phyloP scores from a whole-genome alignment of 495 filamentous ascomycete species.

The Talaromyces trachyspermus region DNA sequence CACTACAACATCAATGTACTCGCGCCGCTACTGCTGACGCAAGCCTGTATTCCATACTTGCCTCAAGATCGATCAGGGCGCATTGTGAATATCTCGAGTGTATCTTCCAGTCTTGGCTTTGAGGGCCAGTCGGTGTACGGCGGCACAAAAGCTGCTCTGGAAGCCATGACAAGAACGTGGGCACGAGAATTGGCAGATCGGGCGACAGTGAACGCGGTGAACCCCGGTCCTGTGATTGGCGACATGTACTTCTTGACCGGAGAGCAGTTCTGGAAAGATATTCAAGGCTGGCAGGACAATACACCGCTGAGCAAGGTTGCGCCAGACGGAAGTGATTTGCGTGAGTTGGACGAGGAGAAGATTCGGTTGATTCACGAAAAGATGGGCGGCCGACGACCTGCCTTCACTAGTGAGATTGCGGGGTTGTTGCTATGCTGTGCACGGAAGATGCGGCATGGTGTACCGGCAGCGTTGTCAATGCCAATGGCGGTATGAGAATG shows the following conservation, averaged over 20 bases:
- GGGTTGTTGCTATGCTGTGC: conserved; percentile 84
- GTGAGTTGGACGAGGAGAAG: conserved; percentile 53
- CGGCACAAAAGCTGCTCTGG: conserved; percentile 81
- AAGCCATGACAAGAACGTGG: conserved; percentile 92
- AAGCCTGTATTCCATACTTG: conserved; percentile 62
- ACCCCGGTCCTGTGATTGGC: conserved; percentile 79
- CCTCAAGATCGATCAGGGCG: conserved; percentile 68
- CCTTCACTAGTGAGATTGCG: conserved; percentile 69
- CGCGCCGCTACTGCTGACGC: conserved; percentile 71
- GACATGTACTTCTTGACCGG: conserved; percentile 61
- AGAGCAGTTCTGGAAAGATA: conserved; percentile 46
- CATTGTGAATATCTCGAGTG: conserved; percentile 70
- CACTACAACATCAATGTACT: conserved; percentile 81
- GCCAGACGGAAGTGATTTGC: conserved; percentile 31
- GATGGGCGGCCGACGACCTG: conserved; percentile 60
- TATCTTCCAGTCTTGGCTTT: conserved; percentile 64
- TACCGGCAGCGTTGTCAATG: conserved; percentile 79
- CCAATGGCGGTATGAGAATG: conserved; percentile 78
- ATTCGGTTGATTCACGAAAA: conserved; percentile 48
- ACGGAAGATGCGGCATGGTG: conserved; percentile 65
- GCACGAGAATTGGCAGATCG: conserved; percentile 69
- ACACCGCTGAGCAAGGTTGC: conserved; percentile 55
- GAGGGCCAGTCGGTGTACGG: conserved; percentile 70
- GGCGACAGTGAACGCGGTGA: conserved; percentile 78
- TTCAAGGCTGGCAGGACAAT: conserved; percentile 56